Base-by-base conservation (phyloP, 306 rosid species). In the Rosa persica region DNA sequence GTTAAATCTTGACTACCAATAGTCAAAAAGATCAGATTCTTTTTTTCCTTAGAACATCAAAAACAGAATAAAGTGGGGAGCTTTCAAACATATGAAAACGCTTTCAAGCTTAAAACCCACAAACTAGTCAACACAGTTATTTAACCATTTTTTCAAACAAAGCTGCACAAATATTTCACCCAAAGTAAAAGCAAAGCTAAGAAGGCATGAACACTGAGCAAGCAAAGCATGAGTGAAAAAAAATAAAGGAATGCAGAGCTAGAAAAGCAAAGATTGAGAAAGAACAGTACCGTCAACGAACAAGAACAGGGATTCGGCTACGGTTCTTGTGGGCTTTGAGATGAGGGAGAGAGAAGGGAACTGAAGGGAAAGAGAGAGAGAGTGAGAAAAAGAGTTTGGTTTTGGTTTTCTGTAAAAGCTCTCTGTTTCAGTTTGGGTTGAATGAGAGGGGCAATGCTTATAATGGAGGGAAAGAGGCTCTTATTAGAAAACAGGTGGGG, bases 381-480 rank as follows among this genome's bases (percentile, higher is more conserved):
- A 8, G 61, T 8, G 34, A 11, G 66, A 11, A 60, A 8, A 55
- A 9, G 22, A 60, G 38, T 43, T 43, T 1, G 11, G 66, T 11
- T 12, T 60, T 23, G 12, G 38, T 60, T 25, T 25, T 60, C 17
- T 60, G 66, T n/a, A 55, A 55, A n/a, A 55, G 12, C 57, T 51
- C 13, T 55, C 12, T 55, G 62, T 55, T 55, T 55, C 25, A 20
- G 9, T 62, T 11, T 30, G 42, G 42, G 68, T 62, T 62, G 20
- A 30, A 17, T 27, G 20, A 61, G 67, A 62, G 4, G n/a, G 40
- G 42, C 42, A 5, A 15, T 12, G 68, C 68, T 61, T 62, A 62
- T 62, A 62, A 30, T 62, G 68, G 68, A 62, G 42, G 68, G 68
- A 62, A 62, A 62, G 68, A 30, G 68, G 40, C n/a, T 1, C 9